Evolutionary conservation across 352 stramenopile species (phyloP).

Genomic region (Pythium monospermum): DNA sequence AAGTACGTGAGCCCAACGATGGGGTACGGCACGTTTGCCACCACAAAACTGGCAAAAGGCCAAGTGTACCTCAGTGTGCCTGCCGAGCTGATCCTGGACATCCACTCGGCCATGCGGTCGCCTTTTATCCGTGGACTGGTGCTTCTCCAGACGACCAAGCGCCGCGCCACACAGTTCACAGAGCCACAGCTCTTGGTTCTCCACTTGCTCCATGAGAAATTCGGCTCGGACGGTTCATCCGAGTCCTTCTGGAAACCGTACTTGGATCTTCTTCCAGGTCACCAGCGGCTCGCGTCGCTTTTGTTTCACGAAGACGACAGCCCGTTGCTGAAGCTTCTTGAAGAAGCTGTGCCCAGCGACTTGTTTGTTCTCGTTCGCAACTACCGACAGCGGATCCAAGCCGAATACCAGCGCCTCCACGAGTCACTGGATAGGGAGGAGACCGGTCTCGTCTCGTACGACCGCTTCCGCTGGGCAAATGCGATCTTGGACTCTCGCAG

Average conservation of each 20-base stretch:
- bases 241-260: slow-evolving; percentile 79
- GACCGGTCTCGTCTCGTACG: slow-evolving; percentile 63
- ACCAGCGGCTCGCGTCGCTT: slow-evolving; percentile 24
- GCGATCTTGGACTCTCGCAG: slow-evolving; percentile 86
- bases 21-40: slow-evolving; percentile 65
- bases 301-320: slow-evolving; percentile 36
- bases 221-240: slow-evolving; percentile 49
- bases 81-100: slow-evolving; percentile 58
- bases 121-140: slow-evolving; percentile 34
- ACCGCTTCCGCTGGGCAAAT: slow-evolving; percentile 74
- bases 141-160: background rate
- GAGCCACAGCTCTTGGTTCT: slow-evolving; percentile 35
- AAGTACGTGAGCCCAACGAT: slow-evolving; percentile 41
- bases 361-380: slow-evolving; percentile 9
- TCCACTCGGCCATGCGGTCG: slow-evolving; percentile 45
- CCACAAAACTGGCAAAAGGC: slow-evolving; percentile 36
- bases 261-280: slow-evolving; percentile 69
- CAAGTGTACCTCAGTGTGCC: slow-evolving; percentile 86
- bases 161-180: background rate
- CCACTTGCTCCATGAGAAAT: slow-evolving; percentile 81
- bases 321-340: slow-evolving; percentile 25
- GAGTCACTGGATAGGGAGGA: no score
- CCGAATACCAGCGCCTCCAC: slow-evolving; percentile 3
- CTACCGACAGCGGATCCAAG: slow-evolving; percentile 18
- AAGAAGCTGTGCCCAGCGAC: slow-evolving; percentile 38